A percentile compares a stretch with the other conserved stretches of the same genome.
Conservation (phyloP, 495 filamentous ascomycete genomes). For the Talaromyces trachyspermus region DNA sequence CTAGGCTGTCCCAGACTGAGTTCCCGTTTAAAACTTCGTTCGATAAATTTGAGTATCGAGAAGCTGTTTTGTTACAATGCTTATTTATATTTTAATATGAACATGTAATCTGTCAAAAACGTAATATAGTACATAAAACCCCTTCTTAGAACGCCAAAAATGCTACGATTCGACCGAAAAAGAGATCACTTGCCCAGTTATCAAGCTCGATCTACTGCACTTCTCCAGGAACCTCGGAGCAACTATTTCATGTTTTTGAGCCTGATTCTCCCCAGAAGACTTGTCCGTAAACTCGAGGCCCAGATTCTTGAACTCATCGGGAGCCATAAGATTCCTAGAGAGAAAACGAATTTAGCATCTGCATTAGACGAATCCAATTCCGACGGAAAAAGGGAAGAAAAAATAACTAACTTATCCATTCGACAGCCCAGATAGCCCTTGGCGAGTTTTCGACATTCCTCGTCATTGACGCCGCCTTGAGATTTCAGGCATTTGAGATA, state of each 20-base stretch:
- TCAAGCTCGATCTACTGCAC: too few species aligned
- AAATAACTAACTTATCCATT: slow-evolving; percentile 76
- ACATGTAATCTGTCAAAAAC: too few species aligned
- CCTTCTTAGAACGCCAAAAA: too few species aligned
- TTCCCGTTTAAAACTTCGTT: too few species aligned
- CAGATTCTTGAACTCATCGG: slow-evolving; percentile 86
- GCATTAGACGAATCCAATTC: neutral
- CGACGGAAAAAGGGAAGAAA: slow-evolving; percentile 1
- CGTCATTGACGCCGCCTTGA: slow-evolving; percentile 73
- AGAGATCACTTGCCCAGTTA: too few species aligned
- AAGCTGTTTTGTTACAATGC: too few species aligned
- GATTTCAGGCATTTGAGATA: slow-evolving; percentile 83
- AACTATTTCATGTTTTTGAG: slow-evolving; percentile 8
- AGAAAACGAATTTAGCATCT: neutral
- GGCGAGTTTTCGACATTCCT: slow-evolving; percentile 74
- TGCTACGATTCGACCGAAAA: too few species aligned
- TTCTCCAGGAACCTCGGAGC: too few species aligned
- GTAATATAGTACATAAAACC: too few species aligned
- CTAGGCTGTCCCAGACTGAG: too few species aligned
- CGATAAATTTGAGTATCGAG: too few species aligned
- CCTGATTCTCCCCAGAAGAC: neutral
- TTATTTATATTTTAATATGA: too few species aligned
- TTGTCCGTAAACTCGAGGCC: slow-evolving; percentile 61
- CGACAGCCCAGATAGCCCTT: slow-evolving; percentile 85
- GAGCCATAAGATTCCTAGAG: slow-evolving; percentile 85